Evolutionary conservation across 306 rosid genomes (phyloP).

Genomic region (Acacia acuminata): DNA sequence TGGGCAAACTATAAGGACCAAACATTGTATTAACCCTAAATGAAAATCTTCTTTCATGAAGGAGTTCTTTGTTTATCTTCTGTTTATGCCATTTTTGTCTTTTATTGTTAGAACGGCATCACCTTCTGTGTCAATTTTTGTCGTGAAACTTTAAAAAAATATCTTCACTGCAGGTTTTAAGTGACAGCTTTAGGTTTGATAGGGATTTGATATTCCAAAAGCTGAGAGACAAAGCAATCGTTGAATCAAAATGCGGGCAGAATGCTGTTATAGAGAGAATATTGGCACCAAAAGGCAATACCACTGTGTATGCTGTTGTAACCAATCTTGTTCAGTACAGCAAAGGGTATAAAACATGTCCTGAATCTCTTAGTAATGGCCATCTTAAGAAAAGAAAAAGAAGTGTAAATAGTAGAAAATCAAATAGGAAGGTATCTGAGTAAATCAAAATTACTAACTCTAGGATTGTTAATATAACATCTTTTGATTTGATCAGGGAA

Average conservation of each 20-base stretch:
- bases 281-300: conserved; percentile 56
- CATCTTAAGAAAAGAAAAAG: conserved; percentile 51
- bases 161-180: conserved; percentile 52
- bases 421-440: conserved; percentile 76
- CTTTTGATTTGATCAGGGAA: conserved; percentile 7
- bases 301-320: conserved; percentile 65
- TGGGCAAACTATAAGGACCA: too few relatives aligned
- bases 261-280: conserved; percentile 72
- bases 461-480: conserved; percentile 33
- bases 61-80: background rate
- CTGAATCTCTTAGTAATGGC: conserved; percentile 58
- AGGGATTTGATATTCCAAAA: conserved; percentile 65
- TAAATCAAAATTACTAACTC: conserved; percentile 44
- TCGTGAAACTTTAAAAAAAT: background rate
- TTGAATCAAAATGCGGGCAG: conserved; percentile 74
- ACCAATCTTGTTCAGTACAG: conserved; percentile 70
- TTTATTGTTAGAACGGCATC: background rate
- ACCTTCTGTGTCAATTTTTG: background rate
- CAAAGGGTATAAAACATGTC: conserved; percentile 39
- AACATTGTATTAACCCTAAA: too few relatives aligned
- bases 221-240: conserved; percentile 67
- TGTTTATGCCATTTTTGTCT: background rate
- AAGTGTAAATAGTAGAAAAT: conserved; percentile 42
- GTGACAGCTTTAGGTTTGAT: conserved; percentile 61
- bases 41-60: background rate